phyloP scores from a whole-genome alignment of 2,329 filamentous ascomycete genomes.

The Metarhizium anisopliae region DNA sequence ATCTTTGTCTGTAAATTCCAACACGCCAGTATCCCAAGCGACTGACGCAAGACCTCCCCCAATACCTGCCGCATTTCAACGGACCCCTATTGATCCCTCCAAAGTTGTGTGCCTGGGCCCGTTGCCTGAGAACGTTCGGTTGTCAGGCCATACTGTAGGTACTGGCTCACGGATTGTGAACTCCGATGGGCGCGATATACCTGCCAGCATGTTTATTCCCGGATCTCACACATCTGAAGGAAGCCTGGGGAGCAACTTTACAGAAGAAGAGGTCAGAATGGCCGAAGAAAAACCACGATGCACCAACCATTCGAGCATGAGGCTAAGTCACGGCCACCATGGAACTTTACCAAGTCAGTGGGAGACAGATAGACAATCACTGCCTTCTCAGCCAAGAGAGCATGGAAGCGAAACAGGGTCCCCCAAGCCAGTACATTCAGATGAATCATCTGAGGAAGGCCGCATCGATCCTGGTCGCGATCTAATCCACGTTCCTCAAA shows the following conservation, averaged over 20 bases:
- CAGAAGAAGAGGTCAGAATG: conserved; percentile 39
- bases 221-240: conserved; percentile 13
- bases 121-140: conserved; percentile 37
- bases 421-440: background rate
- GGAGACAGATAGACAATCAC: background rate
- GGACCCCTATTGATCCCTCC: conserved; percentile 41
- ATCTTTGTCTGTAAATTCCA: conserved; percentile 7
- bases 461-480: conserved; percentile 36
- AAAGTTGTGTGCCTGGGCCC: conserved; percentile 47
- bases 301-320: conserved; percentile 9
- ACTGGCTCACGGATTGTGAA: conserved; percentile 6
- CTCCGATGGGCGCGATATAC: conserved; percentile 3
- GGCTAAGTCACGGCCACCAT: background rate
- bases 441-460: conserved; percentile 11
- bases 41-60: conserved; percentile 1
- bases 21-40: background rate
- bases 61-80: conserved; percentile 25
- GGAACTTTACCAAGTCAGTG: background rate
- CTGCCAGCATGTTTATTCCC: conserved; percentile 4
- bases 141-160: conserved; percentile 13
- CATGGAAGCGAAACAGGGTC: no score
- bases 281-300: conserved; percentile 19
- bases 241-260: conserved; percentile 49
- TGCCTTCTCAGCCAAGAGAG: background rate
- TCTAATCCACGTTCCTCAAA: conserved; percentile 41